These are phyloP conservation scores for Aspergillus ochraceus DNA, from an alignment of 2,329 filamentous ascomycete species.

Conservation along the genomic window DNA sequence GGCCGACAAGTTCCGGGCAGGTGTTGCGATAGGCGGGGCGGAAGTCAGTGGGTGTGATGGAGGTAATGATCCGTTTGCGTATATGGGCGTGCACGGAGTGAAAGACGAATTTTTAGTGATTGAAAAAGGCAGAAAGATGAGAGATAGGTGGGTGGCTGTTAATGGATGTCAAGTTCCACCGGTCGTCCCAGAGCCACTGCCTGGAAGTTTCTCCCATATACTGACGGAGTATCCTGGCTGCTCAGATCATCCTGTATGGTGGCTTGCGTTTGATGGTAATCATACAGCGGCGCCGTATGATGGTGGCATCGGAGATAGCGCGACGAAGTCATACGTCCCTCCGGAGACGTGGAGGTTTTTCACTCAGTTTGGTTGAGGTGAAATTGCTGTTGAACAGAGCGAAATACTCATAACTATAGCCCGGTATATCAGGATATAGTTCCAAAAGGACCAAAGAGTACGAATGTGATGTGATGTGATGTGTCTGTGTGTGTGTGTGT, in stretches of 20 bases:
- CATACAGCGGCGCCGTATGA: neutral
- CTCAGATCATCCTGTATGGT: neutral
- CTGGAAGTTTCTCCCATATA: neutral
- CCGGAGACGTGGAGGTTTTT: neutral
- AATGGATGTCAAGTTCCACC: neutral
- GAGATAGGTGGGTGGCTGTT: neutral
- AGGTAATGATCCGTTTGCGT: neutral
- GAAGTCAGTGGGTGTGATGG: neutral
- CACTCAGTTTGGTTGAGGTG: neutral
- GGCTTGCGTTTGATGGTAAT: conserved; percentile 1
- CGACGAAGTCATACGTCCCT: neutral
- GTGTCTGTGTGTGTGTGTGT: too few relatives aligned
- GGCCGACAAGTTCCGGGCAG: neutral
- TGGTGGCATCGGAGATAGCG: neutral
- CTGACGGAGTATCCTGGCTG: neutral
- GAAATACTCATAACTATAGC: too few relatives aligned
- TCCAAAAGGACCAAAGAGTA: too few relatives aligned
- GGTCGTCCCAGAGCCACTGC: neutral
- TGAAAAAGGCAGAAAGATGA: neutral
- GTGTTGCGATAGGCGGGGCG: neutral
- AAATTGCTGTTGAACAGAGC: neutral
- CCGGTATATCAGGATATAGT: too few relatives aligned
- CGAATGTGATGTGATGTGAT: too few relatives aligned
- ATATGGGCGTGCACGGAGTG: neutral
- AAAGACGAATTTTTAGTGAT: neutral